Conservation (phyloP, 345 rosid genomes). For the Rhizophora apiculata region DNA sequence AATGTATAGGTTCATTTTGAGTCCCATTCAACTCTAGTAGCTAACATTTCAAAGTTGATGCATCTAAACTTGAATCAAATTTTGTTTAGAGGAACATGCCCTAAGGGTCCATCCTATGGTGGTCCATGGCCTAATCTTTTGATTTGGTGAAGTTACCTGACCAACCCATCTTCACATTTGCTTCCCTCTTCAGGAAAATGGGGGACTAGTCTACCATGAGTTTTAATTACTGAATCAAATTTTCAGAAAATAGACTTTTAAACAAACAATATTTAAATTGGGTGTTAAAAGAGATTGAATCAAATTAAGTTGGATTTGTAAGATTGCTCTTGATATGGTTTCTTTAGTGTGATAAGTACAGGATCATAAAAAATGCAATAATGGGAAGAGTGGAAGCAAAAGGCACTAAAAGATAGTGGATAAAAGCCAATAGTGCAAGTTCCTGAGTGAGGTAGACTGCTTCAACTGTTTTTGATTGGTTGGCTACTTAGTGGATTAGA, state of each 20-base stretch:
- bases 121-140: too few relatives aligned
- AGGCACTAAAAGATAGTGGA: slow-evolving; percentile 24
- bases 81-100: too few relatives aligned
- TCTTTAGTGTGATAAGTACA: slow-evolving; percentile 8
- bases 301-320: not conserved
- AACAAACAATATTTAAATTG: too few relatives aligned
- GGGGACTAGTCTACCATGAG: not conserved
- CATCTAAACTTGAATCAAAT: too few relatives aligned
- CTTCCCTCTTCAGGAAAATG: not conserved
- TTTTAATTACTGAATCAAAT: not conserved
- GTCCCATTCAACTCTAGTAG: too few relatives aligned
- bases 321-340: not conserved
- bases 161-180: not conserved
- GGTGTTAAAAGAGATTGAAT: not conserved
- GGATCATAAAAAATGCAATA: slow-evolving; percentile 1
- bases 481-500: slow-evolving; percentile 28
- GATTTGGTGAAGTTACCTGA: too few relatives aligned
- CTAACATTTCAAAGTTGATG: too few relatives aligned
- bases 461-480: slow-evolving; percentile 7
- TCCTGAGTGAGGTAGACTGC: slow-evolving; percentile 20
- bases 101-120: too few relatives aligned
- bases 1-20: too few relatives aligned
- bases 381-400: slow-evolving; percentile 27
- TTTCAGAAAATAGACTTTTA: not conserved
- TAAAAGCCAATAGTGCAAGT: slow-evolving; percentile 17